Conservation (phyloP, 345 rosid genomes). For the Populus tremula region DNA sequence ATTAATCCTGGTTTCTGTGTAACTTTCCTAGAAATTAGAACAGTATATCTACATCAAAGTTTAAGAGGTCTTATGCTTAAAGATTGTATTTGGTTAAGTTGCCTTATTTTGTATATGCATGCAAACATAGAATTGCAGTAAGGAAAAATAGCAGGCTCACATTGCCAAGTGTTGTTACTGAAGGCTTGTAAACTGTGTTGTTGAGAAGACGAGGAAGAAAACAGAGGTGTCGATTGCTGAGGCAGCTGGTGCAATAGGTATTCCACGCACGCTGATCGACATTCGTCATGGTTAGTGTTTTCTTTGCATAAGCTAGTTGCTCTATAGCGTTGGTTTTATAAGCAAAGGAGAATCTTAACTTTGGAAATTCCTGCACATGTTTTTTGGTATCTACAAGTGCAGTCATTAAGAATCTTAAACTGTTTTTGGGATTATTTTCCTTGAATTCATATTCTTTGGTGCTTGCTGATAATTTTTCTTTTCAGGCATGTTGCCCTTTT, state of each 20-base stretch:
- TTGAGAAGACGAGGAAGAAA: slow-evolving; percentile 78
- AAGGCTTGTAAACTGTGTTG: slow-evolving; percentile 90
- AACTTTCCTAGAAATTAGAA: not conserved
- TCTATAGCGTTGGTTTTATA: not conserved
- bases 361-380: not conserved
- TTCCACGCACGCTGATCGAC: slow-evolving; percentile 83
- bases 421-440: not conserved
- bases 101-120: not conserved
- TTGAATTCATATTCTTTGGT: not conserved
- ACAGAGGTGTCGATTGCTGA: slow-evolving; percentile 71
- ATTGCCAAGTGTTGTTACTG: slow-evolving; percentile 1
- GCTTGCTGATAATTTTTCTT: not conserved
- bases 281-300: slow-evolving; percentile 80
- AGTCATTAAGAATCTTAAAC: not conserved
- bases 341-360: not conserved
- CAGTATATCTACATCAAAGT: not conserved
- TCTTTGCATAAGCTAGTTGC: not conserved
- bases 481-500: too few species aligned
- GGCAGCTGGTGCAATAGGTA: slow-evolving; percentile 77
- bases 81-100: not conserved
- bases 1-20: not conserved
- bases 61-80: not conserved
- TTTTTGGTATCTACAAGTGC: not conserved
- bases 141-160: not conserved
- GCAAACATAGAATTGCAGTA: not conserved